Base-by-base conservation (phyloP, 805 yeast species). In the Ogataea nitratoaversa region DNA sequence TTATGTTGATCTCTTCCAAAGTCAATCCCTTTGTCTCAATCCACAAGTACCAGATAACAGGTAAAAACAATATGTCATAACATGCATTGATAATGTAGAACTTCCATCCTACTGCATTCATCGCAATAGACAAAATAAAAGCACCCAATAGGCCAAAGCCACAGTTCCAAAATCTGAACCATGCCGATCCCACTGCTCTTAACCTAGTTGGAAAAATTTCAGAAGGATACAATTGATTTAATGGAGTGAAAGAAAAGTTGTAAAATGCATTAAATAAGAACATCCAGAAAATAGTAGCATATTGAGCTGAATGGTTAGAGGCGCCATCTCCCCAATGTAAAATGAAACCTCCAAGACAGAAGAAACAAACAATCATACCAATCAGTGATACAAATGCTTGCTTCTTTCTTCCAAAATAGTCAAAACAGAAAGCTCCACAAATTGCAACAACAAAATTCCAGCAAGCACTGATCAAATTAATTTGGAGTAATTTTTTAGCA, bases 1-100 rank as follows among this genome's bases (percentile, higher is more conserved):
- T 83, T 89, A 84, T 84, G 16, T 6, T 27, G 19, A 67, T 66
- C 46, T 66, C 68, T 49, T 67, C 72, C 40, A 67, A 52, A 2
- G 66, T 54, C 38, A 57, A 50, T 13, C 70, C 70, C 17, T 59
- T 55, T 3, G 71, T 67, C 43, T 67, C 71, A 38, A 65, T 64
- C 44, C 47, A 50, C 9, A 43, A 16, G 17, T 31, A 44, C 20
- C 23, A 40, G 8, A 44, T 37, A 24, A 49, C 14, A 4, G 41
- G 40, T 8, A 42, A 13, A 44, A 60, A 63, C 5, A 63, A 50
- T 40, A 63, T 53, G 42, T 50, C 57, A 31, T 37, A 37, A 12
- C 44, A 42, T 13, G 44, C 47, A 36, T 37, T 39, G 20, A 50
- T 19, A 30, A 52, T 40, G 47, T 63, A 63, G 50, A 59, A 63